phyloP scores from a whole-genome alignment of 129 eudicot species.

The Ambrosia artemisiifolia region DNA sequence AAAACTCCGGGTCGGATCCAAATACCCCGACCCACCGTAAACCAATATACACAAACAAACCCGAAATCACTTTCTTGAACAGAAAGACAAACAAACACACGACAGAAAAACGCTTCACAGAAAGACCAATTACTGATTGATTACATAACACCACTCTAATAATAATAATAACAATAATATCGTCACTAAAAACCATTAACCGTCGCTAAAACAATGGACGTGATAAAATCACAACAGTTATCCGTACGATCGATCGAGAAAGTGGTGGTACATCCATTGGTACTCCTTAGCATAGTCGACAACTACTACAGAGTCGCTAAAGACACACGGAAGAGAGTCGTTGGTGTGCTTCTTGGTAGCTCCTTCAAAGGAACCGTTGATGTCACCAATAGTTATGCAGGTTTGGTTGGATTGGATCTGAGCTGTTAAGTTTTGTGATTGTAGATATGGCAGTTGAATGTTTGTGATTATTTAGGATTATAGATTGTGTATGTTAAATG shows the following conservation, averaged over 20 bases:
- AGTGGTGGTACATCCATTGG: conserved; percentile 87
- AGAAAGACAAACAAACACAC: conserved; percentile 31
- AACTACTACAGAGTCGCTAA: conserved; percentile 93
- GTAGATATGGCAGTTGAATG: no score
- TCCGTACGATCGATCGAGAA: conserved; percentile 77
- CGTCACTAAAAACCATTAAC: neutral
- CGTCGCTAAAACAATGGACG: conserved; percentile 49
- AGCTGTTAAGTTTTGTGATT: neutral
- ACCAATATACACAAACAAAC: neutral
- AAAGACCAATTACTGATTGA: conserved; percentile 5
- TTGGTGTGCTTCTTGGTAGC: conserved; percentile 86
- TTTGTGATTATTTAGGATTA: no score
- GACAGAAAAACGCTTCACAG: conserved; percentile 16
- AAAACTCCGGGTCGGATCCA: neutral
- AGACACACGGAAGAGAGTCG: conserved; percentile 88
- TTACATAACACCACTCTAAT: neutral
- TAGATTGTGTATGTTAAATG: neutral
- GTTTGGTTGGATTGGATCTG: conserved; percentile 29
- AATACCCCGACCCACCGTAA: neutral
- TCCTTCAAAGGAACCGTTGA: conserved; percentile 89
- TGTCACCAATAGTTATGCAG: conserved; percentile 89
- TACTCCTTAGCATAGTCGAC: conserved; percentile 87
- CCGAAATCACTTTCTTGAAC: conserved; percentile 33
- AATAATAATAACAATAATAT: neutral
- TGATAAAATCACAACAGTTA: conserved; percentile 87